Evolutionary conservation across 768 basidiomycete species (phyloP), one percentile per base, ranked within the genome.

Genomic region (Lactarius akahatsu): DNA sequence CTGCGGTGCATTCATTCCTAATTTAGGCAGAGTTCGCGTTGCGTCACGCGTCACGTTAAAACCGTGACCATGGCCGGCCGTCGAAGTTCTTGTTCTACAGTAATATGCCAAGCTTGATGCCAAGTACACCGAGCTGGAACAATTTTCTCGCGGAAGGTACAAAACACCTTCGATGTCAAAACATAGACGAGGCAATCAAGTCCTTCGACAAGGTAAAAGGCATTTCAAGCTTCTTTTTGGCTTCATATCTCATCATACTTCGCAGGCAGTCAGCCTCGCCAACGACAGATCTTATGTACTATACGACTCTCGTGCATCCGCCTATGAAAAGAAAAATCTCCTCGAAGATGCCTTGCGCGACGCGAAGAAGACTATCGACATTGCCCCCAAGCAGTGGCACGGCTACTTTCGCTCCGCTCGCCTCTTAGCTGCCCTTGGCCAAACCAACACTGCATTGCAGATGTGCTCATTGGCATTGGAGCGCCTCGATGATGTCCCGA

Each of bases 401-500:
- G 91, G 91, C 23, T 93, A 93, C 71, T 80, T 80, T 34, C 88
- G 91, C 47, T 85, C 90, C 8, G 86, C 91, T 47, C 86, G 87
- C 62, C 80, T 91, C 26, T 91, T 92, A 68, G 72, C 82, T 18
- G 74, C 78, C 28, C 76, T 81, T 2, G 76, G 77, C 63, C 90
- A 85, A 71, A 74, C 79, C 54, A 79, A 82, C 36, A 74, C 83
- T 54, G 82, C 88, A 0, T 67, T 80, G 61, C 82, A 77, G 57
- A 91, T 92, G 89, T 78, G 78, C 13, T 79, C 83, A 45, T 76
- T 85, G 65, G 89, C 89, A 1, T 72, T 90, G 43, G 76, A 80
- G 16, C 81, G 81, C 54, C 69, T 90, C 32, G 78, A 78, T 47
- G 63, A 78, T 0, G 78, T 77, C 5, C 83, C 57, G 65, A 69